Evolutionary conservation across 2,329 filamentous ascomycete species (phyloP).

Genomic region (Pseudocercospora macadamiae): DNA sequence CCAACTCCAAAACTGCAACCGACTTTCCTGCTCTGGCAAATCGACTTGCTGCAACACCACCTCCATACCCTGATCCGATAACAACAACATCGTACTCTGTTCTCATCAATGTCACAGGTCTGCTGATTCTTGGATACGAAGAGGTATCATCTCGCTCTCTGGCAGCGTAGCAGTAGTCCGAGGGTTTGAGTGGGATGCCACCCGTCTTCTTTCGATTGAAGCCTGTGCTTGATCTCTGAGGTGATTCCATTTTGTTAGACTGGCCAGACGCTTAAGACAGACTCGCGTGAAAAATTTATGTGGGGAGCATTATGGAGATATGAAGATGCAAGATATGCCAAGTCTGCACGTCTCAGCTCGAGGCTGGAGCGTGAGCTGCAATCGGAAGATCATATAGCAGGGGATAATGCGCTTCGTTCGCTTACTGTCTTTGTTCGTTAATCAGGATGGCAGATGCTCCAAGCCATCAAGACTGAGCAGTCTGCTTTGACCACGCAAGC

Average conservation of each 20-base stretch:
- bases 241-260: too few species aligned
- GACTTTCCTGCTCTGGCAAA: conserved; percentile 63
- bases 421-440: too few species aligned
- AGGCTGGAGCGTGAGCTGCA: neutral
- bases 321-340: neutral
- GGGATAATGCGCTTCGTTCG: too few species aligned
- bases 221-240: neutral
- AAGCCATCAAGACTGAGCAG: too few species aligned
- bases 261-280: neutral
- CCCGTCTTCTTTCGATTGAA: neutral
- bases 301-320: neutral
- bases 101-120: neutral
- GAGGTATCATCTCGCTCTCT: conserved; percentile 1
- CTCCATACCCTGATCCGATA: conserved; percentile 71
- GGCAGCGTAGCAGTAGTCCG: neutral
- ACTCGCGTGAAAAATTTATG: neutral
- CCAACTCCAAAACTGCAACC: conserved; percentile 68
- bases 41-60: conserved; percentile 65
- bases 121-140: neutral
- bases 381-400: neutral
- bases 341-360: conserved; percentile 1
- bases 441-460: too few species aligned
- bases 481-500: too few species aligned
- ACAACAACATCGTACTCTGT: conserved; percentile 65
- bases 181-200: neutral